A percentile compares a stretch with the other conserved stretches of the same genome.
Conservation (phyloP, 176 grass and related monocot species). For the Oryza australiensis region DNA sequence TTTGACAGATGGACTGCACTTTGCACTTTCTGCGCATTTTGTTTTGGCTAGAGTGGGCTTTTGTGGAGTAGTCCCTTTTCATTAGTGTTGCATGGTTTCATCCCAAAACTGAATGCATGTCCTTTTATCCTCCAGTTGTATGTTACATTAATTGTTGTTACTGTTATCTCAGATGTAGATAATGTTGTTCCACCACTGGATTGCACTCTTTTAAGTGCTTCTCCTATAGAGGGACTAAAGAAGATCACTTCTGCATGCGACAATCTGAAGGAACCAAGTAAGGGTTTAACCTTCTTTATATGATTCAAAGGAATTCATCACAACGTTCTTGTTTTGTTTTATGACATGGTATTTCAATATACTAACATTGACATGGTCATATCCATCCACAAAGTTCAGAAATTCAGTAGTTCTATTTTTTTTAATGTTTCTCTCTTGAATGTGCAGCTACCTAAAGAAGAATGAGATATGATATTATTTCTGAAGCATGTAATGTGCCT, state of each 20-base stretch:
- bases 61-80: constrained; percentile 9
- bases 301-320: not conserved
- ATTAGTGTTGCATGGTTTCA: constrained; percentile 28
- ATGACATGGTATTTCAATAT: not conserved
- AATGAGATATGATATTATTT: constrained; percentile 34
- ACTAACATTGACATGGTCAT: constrained; percentile 11
- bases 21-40: not conserved
- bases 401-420: not conserved
- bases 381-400: constrained; percentile 21
- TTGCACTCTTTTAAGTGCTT: constrained; percentile 27
- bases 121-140: constrained; percentile 14
- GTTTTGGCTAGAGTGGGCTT: not conserved
- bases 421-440: constrained; percentile 21
- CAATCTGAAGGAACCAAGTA: constrained; percentile 53
- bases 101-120: constrained; percentile 23
- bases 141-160: constrained; percentile 32
- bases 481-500: constrained; percentile 3
- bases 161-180: constrained; percentile 42
- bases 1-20: not conserved
- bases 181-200: constrained; percentile 38
- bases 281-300: constrained; percentile 28
- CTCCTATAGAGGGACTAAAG: constrained; percentile 33
- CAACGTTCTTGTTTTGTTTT: constrained; percentile 8
- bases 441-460: constrained; percentile 8
- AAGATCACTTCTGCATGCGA: constrained; percentile 36